A percentile compares a stretch with the other conserved stretches of the same genome.
phyloP scores from a whole-genome alignment of 1,284 basidiomycete species.

The Abortiporus biennis region DNA sequence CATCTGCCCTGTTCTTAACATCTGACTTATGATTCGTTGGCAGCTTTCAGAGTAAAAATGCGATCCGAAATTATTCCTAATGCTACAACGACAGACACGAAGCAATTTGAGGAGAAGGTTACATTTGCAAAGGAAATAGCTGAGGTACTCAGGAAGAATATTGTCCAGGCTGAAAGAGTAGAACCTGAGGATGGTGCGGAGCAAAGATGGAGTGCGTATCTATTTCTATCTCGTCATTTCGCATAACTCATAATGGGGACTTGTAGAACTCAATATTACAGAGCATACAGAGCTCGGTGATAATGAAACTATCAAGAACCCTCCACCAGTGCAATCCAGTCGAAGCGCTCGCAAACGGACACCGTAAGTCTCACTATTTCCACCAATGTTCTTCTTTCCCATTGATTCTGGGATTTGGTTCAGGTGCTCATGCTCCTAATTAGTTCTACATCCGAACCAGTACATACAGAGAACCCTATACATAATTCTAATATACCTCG shows the following conservation, averaged over 20 bases:
- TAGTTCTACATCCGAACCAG: conserved; percentile 18
- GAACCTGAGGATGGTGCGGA: conserved; percentile 23
- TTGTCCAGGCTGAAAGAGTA: conserved; percentile 60
- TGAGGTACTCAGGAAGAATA: conserved; percentile 58
- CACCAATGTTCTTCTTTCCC: conserved; percentile 12
- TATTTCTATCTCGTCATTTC: conserved; percentile 4
- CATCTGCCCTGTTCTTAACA: conserved; percentile 7
- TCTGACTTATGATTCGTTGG: conserved; percentile 11
- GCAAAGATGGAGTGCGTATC: conserved; percentile 52
- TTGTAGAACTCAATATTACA: conserved; percentile 55
- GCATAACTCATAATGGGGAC: conserved; percentile 2
- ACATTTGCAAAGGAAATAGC: conserved; percentile 60
- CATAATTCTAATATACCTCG: conserved; percentile 31
- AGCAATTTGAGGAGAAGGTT: conserved; percentile 46
- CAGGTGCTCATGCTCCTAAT: conserved; percentile 27
- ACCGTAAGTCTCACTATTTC: conserved; percentile 20
- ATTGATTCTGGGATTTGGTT: conserved; percentile 15
- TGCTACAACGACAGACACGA: conserved; percentile 34
- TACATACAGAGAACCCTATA: conserved; percentile 36
- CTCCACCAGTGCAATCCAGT: conserved; percentile 35
- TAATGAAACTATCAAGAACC: conserved; percentile 63
- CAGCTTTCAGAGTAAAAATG: conserved; percentile 69
- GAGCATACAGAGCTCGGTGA: conserved; percentile 69
- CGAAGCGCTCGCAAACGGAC: conserved; percentile 36
- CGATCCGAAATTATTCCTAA: conserved; percentile 43